phyloP scores from a whole-genome alignment of 768 basidiomycete species.

The Crucibulum laeve region DNA sequence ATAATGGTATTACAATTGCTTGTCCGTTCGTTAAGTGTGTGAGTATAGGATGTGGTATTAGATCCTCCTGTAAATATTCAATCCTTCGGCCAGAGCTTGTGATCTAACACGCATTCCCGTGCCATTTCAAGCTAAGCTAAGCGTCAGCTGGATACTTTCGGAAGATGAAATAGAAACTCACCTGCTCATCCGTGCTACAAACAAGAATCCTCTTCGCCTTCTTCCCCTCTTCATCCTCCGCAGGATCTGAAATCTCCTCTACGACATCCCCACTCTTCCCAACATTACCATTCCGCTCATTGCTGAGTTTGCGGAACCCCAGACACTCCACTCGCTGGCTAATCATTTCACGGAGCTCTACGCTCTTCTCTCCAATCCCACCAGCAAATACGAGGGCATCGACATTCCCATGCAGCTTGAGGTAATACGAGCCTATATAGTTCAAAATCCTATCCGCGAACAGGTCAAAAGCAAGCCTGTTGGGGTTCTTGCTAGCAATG shows the following conservation, averaged over 20 bases:
- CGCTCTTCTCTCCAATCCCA: conserved; percentile 80
- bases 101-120: conserved; percentile 27
- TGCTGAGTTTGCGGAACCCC: conserved; percentile 53
- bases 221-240: conserved; percentile 9
- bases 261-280: conserved; percentile 35
- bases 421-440: conserved; percentile 69
- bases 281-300: conserved; percentile 38
- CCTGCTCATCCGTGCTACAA: conserved; percentile 68
- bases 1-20: not conserved
- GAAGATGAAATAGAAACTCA: conserved; percentile 11
- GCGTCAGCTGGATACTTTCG: not conserved
- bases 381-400: conserved; percentile 86
- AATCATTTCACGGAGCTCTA: conserved; percentile 56
- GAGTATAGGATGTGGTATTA: not conserved
- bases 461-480: conserved; percentile 70
- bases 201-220: conserved; percentile 32
- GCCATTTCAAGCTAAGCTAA: conserved; percentile 35
- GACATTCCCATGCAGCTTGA: conserved; percentile 63
- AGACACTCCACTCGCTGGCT: conserved; percentile 50
- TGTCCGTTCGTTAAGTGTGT: not conserved
- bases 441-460: conserved; percentile 74
- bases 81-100: conserved; percentile 15
- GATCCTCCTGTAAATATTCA: not conserved
- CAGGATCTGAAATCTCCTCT: conserved; percentile 36
- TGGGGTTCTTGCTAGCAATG: conserved; percentile 26